Base-by-base conservation (phyloP, 495 filamentous ascomycete genomes). In the Lasiosphaeria miniovina region DNA sequence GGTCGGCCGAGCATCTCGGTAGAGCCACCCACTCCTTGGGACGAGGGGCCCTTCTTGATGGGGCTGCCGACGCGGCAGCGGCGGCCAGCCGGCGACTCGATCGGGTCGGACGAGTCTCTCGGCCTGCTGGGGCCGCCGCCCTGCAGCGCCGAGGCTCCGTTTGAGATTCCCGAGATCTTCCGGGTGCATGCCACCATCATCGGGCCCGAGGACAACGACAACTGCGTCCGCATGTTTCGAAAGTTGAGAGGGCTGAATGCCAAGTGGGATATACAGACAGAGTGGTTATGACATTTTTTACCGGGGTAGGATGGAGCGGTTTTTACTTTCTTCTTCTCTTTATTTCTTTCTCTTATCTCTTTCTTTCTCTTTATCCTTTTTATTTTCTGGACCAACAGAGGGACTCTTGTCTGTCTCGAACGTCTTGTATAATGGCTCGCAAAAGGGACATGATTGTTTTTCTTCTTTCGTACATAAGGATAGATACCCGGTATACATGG, bases 191-290 rank as follows among this genome's bases (percentile, higher is more conserved):
- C 67, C 17, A 62, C 64, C 4, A 61, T 71, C 1, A 66, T 73
- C 32, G 64, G 66, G 17, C 54, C 65, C 9, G 63, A 70, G 14
- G 70, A 66, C 24, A 66, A 73, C 17, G 69, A 68, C 3, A 71
- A 58, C 52, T 69, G 67, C 63, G 68, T 73, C 5, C 65, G 67
- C 61, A 60, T 69, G 61, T 68, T 71, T 15, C 38, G 70, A 45
- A 71, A 71, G 54, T 40, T 73, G 17, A 52, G 58, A 2, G 70
- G 70, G 11, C 14, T 67, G 48, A 36, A 62, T 31, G 61, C 38
- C 7, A 62, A 65, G 15, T 73, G 70, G 70, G 68, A 71, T 61
- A 65, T 73, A 1, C 46, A 63, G 51, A 66, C 58, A 8, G 62
- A 71, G 38, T 70, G 43, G 43, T n/a, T 40, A 33, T 60, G 41